These are phyloP conservation scores for Russula foetens DNA, from an alignment of 768 basidiomycete species.

Conservation along the genomic window DNA sequence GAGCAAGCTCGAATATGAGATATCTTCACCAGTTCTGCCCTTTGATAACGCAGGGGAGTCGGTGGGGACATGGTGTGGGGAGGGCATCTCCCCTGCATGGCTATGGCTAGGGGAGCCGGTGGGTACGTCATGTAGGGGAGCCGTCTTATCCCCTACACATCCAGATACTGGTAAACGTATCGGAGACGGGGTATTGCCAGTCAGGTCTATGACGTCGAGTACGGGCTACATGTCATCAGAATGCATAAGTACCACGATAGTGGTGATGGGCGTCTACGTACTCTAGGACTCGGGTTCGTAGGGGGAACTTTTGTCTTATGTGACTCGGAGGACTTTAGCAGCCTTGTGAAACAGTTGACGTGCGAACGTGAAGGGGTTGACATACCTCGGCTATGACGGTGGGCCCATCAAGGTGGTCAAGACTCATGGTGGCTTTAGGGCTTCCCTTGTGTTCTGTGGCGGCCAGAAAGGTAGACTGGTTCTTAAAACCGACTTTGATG, in stretches of 20 bases:
- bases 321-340: not conserved
- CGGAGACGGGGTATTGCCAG: slow-evolving; percentile 2
- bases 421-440: not conserved
- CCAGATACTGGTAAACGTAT: not conserved
- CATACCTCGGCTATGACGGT: slow-evolving; percentile 1
- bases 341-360: not conserved
- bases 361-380: not conserved
- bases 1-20: not conserved
- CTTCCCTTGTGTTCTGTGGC: not conserved
- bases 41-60: not conserved
- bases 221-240: not conserved
- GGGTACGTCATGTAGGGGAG: not conserved
- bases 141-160: not conserved
- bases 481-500: not conserved
- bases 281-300: not conserved
- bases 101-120: not conserved
- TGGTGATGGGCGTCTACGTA: not conserved
- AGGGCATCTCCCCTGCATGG: not conserved
- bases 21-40: not conserved
- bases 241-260: not conserved
- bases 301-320: not conserved
- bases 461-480: not conserved
- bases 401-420: slow-evolving; percentile 1
- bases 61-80: not conserved
- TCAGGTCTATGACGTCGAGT: slow-evolving; percentile 8